A percentile compares a stretch with the other conserved stretches of the same genome.
Conservation (phyloP, 176 grass and related monocot species). For the bread wheat (Triticum aestivum) region DNA sequence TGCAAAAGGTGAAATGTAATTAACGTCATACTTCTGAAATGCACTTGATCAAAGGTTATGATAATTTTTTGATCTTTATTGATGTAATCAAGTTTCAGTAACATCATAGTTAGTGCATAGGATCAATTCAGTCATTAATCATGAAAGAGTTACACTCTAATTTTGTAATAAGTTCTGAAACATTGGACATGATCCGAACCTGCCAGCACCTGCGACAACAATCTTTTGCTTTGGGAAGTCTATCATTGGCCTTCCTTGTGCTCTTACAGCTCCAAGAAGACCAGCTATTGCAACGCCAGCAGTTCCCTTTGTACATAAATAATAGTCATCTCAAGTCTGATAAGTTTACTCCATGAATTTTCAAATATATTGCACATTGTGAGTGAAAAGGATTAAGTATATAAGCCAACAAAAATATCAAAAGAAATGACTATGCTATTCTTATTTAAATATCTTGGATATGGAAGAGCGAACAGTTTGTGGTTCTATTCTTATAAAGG, state of each 20-base stretch:
- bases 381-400: neutral
- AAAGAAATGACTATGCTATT: neutral
- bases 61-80: neutral
- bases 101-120: neutral
- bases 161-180: constrained; percentile 18
- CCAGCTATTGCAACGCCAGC: constrained; percentile 99
- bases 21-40: constrained; percentile 17
- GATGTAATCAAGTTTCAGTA: constrained; percentile 8
- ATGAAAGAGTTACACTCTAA: neutral
- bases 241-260: constrained; percentile 94
- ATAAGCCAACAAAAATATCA: neutral
- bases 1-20: constrained; percentile 37
- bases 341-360: neutral
- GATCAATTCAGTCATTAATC: neutral
- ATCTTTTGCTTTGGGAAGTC: constrained; percentile 99
- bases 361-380: constrained; percentile 2
- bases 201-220: constrained; percentile 98
- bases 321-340: constrained; percentile 21
- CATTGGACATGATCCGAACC: constrained; percentile 34
- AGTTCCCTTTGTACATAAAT: constrained; percentile 75
- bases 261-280: constrained; percentile 92
- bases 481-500: neutral
- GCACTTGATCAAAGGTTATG: constrained; percentile 5
- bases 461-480: neutral
- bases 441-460: constrained; percentile 5